These are phyloP conservation scores for Prosopis cineraria DNA, from an alignment of 306 rosid species.

Conservation along the genomic window DNA sequence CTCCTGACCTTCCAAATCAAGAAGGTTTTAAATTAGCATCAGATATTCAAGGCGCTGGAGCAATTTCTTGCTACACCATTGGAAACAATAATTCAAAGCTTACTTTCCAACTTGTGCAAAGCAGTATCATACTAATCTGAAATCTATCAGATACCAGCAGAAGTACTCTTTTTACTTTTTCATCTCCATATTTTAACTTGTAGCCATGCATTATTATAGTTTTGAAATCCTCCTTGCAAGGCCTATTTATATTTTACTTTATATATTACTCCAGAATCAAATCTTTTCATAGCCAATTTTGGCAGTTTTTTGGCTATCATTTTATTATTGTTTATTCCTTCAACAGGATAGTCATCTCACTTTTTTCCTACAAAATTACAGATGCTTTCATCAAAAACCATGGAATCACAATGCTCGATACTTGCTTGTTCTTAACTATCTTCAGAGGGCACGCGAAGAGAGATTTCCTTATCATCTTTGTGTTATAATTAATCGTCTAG, in stretches of 20 bases:
- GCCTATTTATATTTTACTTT: conserved; percentile 7
- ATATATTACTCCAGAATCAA: no score
- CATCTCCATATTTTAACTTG: neutral
- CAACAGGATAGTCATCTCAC: conserved; percentile 28
- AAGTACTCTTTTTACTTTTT: conserved; percentile 52
- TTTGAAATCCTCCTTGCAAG: conserved; percentile 3
- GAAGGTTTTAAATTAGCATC: conserved; percentile 65
- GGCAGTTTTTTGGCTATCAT: conserved; percentile 15
- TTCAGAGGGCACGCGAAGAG: conserved; percentile 93
- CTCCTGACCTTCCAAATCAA: conserved; percentile 44
- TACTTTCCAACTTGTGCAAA: conserved; percentile 68
- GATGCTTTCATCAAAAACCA: conserved; percentile 82
- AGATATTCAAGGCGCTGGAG: conserved; percentile 84
- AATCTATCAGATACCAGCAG: conserved; percentile 60
- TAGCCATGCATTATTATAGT: conserved; percentile 1
- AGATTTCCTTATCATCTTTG: conserved; percentile 79
- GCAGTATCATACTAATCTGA: conserved; percentile 57
- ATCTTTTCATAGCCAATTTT: neutral
- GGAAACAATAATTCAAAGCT: conserved; percentile 59
- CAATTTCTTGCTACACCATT: conserved; percentile 76
- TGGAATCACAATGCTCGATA: conserved; percentile 76
- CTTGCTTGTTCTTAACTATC: conserved; percentile 78
- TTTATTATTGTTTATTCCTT: neutral
- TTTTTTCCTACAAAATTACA: conserved; percentile 42
- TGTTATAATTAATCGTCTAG: conserved; percentile 62